Evolutionary conservation across 352 stramenopile species (phyloP), one percentile per base, ranked within the genome.

Genomic region (Globisporangium nodosum): DNA sequence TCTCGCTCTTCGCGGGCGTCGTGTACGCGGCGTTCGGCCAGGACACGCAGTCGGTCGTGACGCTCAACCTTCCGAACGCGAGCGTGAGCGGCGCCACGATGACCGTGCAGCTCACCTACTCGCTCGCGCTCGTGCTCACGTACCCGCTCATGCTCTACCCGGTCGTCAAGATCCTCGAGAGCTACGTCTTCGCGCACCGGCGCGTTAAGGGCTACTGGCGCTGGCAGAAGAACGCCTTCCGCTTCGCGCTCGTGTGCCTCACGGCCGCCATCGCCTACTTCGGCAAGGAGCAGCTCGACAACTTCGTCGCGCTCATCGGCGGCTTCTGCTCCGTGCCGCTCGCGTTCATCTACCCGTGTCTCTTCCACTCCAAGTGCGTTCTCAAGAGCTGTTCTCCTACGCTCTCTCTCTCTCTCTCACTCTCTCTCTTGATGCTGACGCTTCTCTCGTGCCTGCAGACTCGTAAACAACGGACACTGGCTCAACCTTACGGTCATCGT

Each of bases 61-160:
- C 78, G 46, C 60, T 88, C 27, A 84, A 85, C 54, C 40, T 87
- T 7, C 74, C 78, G 27, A 84, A 66, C 31, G 73, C 78, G 37
- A 68, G 76, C 49, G 64, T 68, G 53, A 87, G 76, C 37, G 39
- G 72, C 27, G 74, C 73, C 27, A 87, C 78, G 45, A 82, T 88
- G 67, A 70, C 74, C 5, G 78, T 88, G 31, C 78, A 88, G 62
- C 35, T 81, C 27, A 83, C 76, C 47, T 88, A 86, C 58, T 86
- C 78, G 45, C 55, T 88, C 21, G 78, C 78, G 43, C 74, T 87
- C 11, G 69, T 88, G 60, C 69, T 88, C 52, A 87, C 78, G 64
- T 88, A 88, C 60, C 78, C 78, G 20, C 70, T 88, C 27, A 87
- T 88, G 76, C 54, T 88, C 27, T 88, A 87, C 59, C 78, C 78